Evolutionary conservation across 169 alveolate genomes (phyloP).

Genomic region (Cryptosporidium tyzzeri): DNA sequence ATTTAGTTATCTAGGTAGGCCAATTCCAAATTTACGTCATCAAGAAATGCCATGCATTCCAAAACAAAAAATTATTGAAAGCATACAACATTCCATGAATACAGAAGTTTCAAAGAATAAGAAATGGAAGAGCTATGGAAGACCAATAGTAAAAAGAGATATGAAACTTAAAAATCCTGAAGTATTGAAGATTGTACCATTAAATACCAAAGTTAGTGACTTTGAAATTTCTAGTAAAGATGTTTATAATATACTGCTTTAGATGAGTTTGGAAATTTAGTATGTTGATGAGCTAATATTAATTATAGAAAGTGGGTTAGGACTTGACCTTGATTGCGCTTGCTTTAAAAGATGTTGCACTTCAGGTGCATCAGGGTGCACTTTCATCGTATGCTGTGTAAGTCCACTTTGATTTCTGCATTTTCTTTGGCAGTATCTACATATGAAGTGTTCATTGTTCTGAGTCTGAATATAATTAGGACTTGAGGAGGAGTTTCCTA

Average conservation of each 20-base stretch:
- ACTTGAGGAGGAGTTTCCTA: slow-evolving; percentile 28
- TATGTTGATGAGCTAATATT: slow-evolving; percentile 30
- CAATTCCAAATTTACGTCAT: slow-evolving; percentile 50
- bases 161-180: slow-evolving; percentile 35
- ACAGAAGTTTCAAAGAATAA: slow-evolving; percentile 53
- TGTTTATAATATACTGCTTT: slow-evolving; percentile 58
- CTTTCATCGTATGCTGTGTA: slow-evolving; percentile 75
- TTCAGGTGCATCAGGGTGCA: slow-evolving; percentile 76
- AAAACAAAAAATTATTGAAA: slow-evolving; percentile 43
- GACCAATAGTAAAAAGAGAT: slow-evolving; percentile 40
- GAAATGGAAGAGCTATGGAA: slow-evolving; percentile 34
- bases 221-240: slow-evolving; percentile 20
- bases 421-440: slow-evolving; percentile 71
- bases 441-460: slow-evolving; percentile 62
- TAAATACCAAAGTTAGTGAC: not conserved
- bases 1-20: slow-evolving; percentile 69
- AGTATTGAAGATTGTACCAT: slow-evolving; percentile 14
- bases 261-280: not conserved
- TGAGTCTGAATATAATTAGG: slow-evolving; percentile 29
- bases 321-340: slow-evolving; percentile 72
- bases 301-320: slow-evolving; percentile 62
- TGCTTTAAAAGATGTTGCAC: slow-evolving; percentile 72
- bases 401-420: slow-evolving; percentile 76
- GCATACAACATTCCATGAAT: slow-evolving; percentile 60
- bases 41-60: slow-evolving; percentile 31